Conservation (phyloP, 1,284 basidiomycete species). For the Gomphus bonarii region DNA sequence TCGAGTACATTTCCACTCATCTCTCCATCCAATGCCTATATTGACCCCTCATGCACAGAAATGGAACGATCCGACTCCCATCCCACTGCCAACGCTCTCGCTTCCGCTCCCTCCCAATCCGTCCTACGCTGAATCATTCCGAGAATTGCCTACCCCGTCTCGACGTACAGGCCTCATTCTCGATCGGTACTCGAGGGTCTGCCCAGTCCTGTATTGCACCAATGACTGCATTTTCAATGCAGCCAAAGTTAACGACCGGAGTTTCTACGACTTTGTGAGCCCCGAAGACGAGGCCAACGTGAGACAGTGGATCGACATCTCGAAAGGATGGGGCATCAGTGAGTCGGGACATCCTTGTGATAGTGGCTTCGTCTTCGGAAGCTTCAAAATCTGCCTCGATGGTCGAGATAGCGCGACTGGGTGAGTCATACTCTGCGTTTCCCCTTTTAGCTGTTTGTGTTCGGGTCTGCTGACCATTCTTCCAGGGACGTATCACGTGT, state of each 20-base stretch:
- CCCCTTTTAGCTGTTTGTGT: not conserved
- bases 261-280: conserved; percentile 64
- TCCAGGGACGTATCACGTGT: not conserved
- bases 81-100: conserved; percentile 11
- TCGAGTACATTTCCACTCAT: conserved; percentile 33
- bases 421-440: not conserved
- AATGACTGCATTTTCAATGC: conserved; percentile 56
- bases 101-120: conserved; percentile 15
- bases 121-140: conserved; percentile 8
- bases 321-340: conserved; percentile 72
- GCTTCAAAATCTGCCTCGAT: conserved; percentile 42
- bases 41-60: conserved; percentile 30
- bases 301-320: conserved; percentile 56
- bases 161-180: conserved; percentile 63
- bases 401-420: conserved; percentile 36
- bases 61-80: conserved; percentile 47
- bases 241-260: conserved; percentile 45
- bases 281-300: conserved; percentile 51
- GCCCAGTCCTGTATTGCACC: conserved; percentile 55
- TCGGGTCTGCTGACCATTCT: not conserved
- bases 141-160: conserved; percentile 23
- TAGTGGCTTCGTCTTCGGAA: conserved; percentile 70
- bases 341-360: conserved; percentile 65
- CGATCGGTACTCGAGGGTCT: conserved; percentile 56
- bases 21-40: no score